Percentiles rank a stretch among this genome's conserved stretches.
These are phyloP conservation scores for Pseudisothecium myosuroides DNA, from an alignment of 225 moss, liverwort and hornwort genomes.

Conservation along the genomic window DNA sequence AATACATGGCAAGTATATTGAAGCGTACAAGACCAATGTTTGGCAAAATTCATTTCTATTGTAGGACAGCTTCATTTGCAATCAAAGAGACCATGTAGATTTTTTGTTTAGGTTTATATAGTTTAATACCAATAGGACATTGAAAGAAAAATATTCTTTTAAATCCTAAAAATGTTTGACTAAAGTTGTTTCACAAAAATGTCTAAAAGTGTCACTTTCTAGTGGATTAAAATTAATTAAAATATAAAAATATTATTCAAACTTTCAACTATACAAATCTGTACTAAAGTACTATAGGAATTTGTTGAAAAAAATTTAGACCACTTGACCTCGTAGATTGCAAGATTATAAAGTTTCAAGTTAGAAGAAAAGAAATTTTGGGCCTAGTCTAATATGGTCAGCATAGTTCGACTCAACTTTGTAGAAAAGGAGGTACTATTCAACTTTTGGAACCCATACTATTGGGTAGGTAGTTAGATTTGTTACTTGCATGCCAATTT, in stretches of 20 bases:
- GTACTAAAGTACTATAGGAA: neutral
- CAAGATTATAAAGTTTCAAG: no score
- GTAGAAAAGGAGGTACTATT: neutral
- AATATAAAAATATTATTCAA: neutral
- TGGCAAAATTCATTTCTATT: no score
- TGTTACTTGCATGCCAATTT: no score
- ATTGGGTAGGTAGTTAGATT: no score
- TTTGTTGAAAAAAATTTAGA: rapidly evolving
- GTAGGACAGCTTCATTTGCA: no score
- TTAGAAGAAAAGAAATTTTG: neutral
- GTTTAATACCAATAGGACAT: no score
- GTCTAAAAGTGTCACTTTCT: neutral
- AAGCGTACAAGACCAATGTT: no score
- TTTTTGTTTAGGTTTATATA: no score
- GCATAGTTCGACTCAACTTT: neutral
- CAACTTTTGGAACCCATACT: neutral
- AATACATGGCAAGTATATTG: no score
- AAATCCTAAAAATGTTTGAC: no score
- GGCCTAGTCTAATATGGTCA: rapidly evolving
- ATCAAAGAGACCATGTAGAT: no score
- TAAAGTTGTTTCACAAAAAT: neutral
- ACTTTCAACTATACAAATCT: neutral
- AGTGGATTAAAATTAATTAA: neutral
- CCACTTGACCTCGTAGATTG: rapidly evolving
- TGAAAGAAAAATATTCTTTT: no score